Percentiles rank a stretch among this genome's conserved stretches.
Conservation (phyloP, 1,284 basidiomycete genomes). For the Pascua guehoae region DNA sequence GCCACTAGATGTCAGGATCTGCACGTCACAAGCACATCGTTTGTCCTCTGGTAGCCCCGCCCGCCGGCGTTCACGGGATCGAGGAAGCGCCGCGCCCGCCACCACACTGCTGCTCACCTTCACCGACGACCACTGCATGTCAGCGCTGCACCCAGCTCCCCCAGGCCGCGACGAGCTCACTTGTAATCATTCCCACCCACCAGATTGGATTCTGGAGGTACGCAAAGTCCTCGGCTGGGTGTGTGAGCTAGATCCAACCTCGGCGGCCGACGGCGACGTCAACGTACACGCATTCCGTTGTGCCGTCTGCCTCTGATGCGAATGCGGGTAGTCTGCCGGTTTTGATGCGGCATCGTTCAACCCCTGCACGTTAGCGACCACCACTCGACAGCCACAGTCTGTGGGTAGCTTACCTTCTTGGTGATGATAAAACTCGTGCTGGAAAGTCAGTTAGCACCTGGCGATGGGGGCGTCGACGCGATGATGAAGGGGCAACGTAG, state of each 20-base stretch:
- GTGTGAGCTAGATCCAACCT: neutral
- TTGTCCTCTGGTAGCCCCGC: neutral
- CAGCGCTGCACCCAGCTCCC: slow-evolving; percentile 3
- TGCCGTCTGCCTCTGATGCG: slow-evolving; percentile 51
- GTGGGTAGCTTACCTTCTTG: slow-evolving; percentile 67
- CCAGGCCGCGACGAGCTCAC: slow-evolving; percentile 56
- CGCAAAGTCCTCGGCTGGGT: slow-evolving; percentile 67
- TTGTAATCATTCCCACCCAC: slow-evolving; percentile 94
- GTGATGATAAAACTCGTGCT: slow-evolving; percentile 88
- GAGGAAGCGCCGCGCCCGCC: neutral
- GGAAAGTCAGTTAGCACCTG: neutral
- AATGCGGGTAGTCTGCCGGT: slow-evolving; percentile 65
- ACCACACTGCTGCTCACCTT: slow-evolving; percentile 56
- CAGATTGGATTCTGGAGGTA: slow-evolving; percentile 93
- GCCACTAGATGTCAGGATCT: slow-evolving; percentile 60
- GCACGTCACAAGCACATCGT: neutral
- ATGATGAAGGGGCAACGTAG: neutral
- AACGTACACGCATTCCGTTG: slow-evolving; percentile 64
- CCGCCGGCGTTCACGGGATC: too few species aligned
- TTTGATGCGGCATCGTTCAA: slow-evolving; percentile 70
- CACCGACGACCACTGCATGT: slow-evolving; percentile 74
- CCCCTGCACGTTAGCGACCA: slow-evolving; percentile 57
- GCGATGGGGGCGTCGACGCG: neutral
- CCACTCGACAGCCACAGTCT: neutral
- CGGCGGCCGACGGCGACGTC: neutral